These are phyloP conservation scores for Aspergillus tubingensis DNA, from an alignment of 2,329 filamentous ascomycete species.

Conservation along the genomic window DNA sequence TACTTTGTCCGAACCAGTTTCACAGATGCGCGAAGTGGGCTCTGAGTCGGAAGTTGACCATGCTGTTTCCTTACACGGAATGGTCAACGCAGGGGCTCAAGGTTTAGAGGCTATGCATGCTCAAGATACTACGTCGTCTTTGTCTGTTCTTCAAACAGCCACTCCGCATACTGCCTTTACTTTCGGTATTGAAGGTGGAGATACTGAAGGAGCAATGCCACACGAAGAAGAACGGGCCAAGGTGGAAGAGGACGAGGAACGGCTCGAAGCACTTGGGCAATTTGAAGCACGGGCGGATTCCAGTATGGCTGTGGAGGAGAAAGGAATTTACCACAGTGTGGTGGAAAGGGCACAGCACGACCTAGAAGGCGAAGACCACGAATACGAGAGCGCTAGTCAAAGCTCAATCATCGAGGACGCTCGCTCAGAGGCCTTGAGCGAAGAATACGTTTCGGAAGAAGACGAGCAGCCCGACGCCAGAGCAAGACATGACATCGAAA, in stretches of 20 bases:
- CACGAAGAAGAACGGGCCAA: slow-evolving; percentile 10
- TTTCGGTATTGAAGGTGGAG: not conserved
- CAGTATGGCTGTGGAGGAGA: not conserved
- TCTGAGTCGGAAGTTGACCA: not conserved
- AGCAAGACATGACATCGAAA: slow-evolving; percentile 36
- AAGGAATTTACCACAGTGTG: too few species aligned
- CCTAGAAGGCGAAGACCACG: slow-evolving; percentile 9
- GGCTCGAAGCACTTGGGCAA: not conserved
- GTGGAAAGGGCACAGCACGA: slow-evolving; percentile 10
- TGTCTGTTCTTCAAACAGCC: not conserved
- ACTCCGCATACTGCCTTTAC: not conserved
- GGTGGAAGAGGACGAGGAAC: not conserved
- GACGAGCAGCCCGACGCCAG: slow-evolving; percentile 14
- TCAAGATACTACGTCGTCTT: not conserved
- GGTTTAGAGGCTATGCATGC: not conserved
- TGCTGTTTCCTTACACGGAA: not conserved
- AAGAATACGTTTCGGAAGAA: slow-evolving; percentile 21
- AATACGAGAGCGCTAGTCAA: not conserved
- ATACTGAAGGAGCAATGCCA: not conserved
- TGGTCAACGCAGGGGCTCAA: too few species aligned
- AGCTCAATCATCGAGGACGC: not conserved
- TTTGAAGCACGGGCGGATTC: not conserved
- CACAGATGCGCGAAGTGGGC: not conserved
- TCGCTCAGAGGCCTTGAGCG: not conserved
- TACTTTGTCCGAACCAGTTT: not conserved